Evolutionary conservation across 2,329 filamentous ascomycete genomes (phyloP), one percentile per base, ranked within the genome.

Genomic region (Fusarium sacchari): DNA sequence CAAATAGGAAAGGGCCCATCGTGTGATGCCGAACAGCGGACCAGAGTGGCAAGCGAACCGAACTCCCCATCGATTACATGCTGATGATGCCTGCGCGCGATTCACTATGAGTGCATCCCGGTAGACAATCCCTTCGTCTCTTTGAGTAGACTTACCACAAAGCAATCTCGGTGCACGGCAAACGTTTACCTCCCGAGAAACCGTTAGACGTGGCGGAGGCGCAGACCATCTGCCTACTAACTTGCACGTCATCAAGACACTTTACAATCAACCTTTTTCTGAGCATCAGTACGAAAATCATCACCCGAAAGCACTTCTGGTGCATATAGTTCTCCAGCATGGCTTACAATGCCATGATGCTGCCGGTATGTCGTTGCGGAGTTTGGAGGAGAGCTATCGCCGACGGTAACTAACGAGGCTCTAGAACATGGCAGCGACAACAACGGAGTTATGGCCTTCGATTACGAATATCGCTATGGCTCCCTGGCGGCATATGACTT

Each of bases 401-500:
- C 40, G 72, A 60, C 13, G 36, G 71, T 24, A 28, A 71, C 77
- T 80, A 63, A 80, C 72, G 42, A 66, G 44, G 56, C 34, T 60
- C 46, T 39, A 84, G 83, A 83, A 80, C 73, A 81, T 86, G 76
- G 83, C 83, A 70, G 83, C 83, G 55, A 83, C 81, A 67, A 82
- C 83, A 13, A 79, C 84, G 56, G 85, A 85, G 42, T 73, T 86
- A 60, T 84, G 84, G 83, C 85, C 86, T 60, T 86, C 85, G 49
- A 80, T 87, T 69, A 80, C 81, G 58, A 85, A 81, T 67, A 82
- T 82, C 18, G 69, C 85, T 22, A 77, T 80, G 63, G 68, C 81
- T 26, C 81, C 85, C 14, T 84, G 79, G 79, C 76, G 69, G 56
- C 67, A 67, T 52, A 74, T 71, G 22, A 52, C 64, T 20, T 65